Conservation (phyloP, 2,329 filamentous ascomycete species). For the Sporothrix sp. region DNA sequence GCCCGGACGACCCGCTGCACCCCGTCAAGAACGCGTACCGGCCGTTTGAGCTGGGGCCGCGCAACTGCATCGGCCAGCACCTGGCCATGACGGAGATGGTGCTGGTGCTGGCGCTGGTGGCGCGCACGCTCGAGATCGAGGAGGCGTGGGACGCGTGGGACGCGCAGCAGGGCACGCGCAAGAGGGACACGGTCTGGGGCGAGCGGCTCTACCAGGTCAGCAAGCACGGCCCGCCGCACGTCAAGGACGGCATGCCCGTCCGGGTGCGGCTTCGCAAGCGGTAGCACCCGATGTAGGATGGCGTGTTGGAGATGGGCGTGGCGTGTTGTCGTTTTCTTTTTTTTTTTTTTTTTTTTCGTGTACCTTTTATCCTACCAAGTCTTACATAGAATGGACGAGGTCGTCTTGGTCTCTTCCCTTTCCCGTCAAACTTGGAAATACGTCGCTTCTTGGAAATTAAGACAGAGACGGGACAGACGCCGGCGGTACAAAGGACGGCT, state of each 20-base stretch:
- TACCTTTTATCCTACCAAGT: no score
- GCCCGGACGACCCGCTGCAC: conserved; percentile 25
- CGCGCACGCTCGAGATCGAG: conserved; percentile 14
- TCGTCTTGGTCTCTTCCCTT: no score
- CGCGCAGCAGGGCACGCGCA: conserved; percentile 2
- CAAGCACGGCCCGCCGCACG: conserved; percentile 22
- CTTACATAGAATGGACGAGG: no score
- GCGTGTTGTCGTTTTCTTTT: no score
- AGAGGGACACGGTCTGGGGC: conserved; percentile 22
- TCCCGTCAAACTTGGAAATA: no score
- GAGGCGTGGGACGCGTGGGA: conserved; percentile 20
- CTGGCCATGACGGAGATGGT: conserved; percentile 16
- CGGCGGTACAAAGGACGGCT: not conserved
- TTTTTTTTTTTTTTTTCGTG: no score
- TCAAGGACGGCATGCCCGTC: conserved; percentile 32
- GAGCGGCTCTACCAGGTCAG: conserved; percentile 25
- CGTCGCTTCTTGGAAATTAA: no score
- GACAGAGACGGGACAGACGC: no score
- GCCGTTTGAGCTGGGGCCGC: conserved; percentile 43
- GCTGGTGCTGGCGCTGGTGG: conserved; percentile 13
- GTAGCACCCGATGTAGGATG: not conserved
- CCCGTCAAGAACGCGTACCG: conserved; percentile 40
- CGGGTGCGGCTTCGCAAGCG: conserved; percentile 22
- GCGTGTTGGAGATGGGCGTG: not conserved
- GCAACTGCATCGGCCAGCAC: conserved; percentile 46